Conservation (phyloP, 306 rosid genomes). For the Comarum palustre region DNA sequence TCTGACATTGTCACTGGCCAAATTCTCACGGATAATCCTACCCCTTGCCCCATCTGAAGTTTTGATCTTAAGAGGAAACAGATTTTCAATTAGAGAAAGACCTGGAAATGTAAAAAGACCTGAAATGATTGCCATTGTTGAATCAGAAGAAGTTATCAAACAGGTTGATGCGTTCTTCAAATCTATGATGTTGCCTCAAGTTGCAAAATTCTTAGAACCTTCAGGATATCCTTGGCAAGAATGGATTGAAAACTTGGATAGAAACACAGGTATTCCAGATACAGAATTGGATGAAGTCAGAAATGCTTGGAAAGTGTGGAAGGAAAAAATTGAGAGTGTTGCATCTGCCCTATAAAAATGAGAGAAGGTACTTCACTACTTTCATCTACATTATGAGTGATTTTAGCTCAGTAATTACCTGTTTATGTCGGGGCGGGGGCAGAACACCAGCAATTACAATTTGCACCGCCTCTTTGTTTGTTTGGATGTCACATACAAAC, state of each 20-base stretch:
- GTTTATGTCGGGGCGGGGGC: not conserved
- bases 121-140: constrained; percentile 65
- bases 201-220: constrained; percentile 65
- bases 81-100: constrained; percentile 48
- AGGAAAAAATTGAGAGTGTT: constrained; percentile 37
- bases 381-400: not conserved
- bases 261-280: constrained; percentile 59
- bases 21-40: constrained; percentile 65
- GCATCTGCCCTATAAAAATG: constrained; percentile 21
- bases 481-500: not conserved
- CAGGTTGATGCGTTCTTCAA: constrained; percentile 66
- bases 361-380: constrained; percentile 7
- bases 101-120: constrained; percentile 58
- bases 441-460: not conserved
- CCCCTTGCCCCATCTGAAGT: constrained; percentile 88
- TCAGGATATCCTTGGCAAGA: constrained; percentile 65
- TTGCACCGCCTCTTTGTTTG: not conserved
- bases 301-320: constrained; percentile 74
- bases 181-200: constrained; percentile 64
- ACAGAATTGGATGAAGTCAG: constrained; percentile 63
- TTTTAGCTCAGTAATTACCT: not conserved
- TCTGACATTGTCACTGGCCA: constrained; percentile 55
- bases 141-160: constrained; percentile 62
- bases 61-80: constrained; percentile 66
- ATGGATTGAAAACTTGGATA: constrained; percentile 82